phyloP scores from a whole-genome alignment of 2,329 filamentous ascomycete genomes.

The Purpureocillium takamizusanense region DNA sequence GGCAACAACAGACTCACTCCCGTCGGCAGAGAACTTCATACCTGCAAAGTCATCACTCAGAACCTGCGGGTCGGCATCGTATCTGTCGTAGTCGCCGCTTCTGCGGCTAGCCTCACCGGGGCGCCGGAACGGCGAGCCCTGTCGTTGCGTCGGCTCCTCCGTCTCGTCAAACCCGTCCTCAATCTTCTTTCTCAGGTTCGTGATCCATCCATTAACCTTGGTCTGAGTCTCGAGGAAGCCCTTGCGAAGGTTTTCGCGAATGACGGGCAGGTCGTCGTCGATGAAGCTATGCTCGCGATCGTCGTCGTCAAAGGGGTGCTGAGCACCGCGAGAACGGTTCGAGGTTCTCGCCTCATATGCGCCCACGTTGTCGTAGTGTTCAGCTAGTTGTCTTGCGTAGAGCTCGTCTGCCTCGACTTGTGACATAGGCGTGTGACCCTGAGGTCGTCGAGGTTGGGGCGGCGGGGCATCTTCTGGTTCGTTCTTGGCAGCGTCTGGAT shows the following conservation, averaged over 20 bases:
- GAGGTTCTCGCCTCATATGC: constrained; percentile 49
- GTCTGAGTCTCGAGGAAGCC: constrained; percentile 91
- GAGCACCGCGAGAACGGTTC: constrained; percentile 30
- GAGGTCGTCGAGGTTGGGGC: constrained; percentile 73
- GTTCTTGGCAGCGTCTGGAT: constrained; percentile 56
- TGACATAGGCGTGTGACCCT: constrained; percentile 52
- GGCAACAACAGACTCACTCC: constrained; percentile 38
- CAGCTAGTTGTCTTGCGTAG: constrained; percentile 85
- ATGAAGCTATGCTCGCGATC: constrained; percentile 83
- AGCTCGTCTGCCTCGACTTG: constrained; percentile 87
- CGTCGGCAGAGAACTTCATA: constrained; percentile 53
- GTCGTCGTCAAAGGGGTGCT: constrained; percentile 37
- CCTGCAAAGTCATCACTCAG: constrained; percentile 81
- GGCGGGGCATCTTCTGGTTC: constrained; percentile 50
- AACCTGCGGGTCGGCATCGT: constrained; percentile 89
- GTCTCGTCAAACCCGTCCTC: constrained; percentile 79
- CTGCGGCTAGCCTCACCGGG: constrained; percentile 56
- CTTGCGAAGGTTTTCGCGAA: constrained; percentile 86
- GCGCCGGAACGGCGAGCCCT: constrained; percentile 30
- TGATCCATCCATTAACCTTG: constrained; percentile 90
- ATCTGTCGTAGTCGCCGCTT: constrained; percentile 82
- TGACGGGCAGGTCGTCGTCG: constrained; percentile 90
- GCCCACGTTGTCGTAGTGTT: constrained; percentile 68
- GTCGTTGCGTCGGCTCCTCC: constrained; percentile 31
- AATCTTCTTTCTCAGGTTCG: constrained; percentile 82